Evolutionary conservation across 2,329 filamentous ascomycete species (phyloP).

Genomic region (Rhexocercosporidium sp.): DNA sequence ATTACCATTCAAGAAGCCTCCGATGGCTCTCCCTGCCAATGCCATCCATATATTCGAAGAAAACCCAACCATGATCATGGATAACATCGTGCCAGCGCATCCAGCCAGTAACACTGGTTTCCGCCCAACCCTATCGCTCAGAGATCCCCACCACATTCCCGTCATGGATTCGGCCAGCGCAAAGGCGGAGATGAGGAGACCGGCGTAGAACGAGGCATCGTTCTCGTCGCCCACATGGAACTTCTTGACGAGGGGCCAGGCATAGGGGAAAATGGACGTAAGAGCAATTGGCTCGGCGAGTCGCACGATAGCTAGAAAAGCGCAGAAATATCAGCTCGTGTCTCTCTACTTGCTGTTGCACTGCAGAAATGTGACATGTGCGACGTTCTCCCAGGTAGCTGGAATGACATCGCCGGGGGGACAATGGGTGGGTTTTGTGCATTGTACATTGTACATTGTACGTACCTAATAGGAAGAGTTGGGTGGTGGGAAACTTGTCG

Average conservation of each 20-base stretch:
- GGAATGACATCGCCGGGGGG: not conserved
- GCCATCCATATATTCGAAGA: constrained; percentile 85
- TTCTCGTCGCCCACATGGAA: constrained; percentile 73
- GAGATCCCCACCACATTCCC: constrained; percentile 85
- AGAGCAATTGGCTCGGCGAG: constrained; percentile 91
- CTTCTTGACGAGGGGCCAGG: constrained; percentile 80
- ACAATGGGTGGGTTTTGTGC: not conserved
- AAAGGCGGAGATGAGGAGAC: constrained; percentile 85
- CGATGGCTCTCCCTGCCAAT: constrained; percentile 74
- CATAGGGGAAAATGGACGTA: constrained; percentile 92
- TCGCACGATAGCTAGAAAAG: constrained; percentile 71
- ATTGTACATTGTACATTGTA: constrained; percentile 30
- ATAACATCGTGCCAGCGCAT: constrained; percentile 81
- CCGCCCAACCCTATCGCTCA: constrained; percentile 82
- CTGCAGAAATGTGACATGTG: not conserved
- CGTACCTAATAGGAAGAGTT: constrained; percentile 85
- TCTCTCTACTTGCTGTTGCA: not conserved
- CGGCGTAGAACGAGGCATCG: constrained; percentile 87
- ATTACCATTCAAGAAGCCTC: constrained; percentile 87
- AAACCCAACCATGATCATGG: constrained; percentile 82
- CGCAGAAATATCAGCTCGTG: constrained; percentile 24
- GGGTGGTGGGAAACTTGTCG: constrained; percentile 78
- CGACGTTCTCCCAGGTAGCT: not conserved
- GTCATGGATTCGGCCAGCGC: constrained; percentile 82
- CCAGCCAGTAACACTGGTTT: constrained; percentile 86